These are phyloP conservation scores for Streptanthus diversifolius DNA, from an alignment of 345 rosid species.

Conservation along the genomic window DNA sequence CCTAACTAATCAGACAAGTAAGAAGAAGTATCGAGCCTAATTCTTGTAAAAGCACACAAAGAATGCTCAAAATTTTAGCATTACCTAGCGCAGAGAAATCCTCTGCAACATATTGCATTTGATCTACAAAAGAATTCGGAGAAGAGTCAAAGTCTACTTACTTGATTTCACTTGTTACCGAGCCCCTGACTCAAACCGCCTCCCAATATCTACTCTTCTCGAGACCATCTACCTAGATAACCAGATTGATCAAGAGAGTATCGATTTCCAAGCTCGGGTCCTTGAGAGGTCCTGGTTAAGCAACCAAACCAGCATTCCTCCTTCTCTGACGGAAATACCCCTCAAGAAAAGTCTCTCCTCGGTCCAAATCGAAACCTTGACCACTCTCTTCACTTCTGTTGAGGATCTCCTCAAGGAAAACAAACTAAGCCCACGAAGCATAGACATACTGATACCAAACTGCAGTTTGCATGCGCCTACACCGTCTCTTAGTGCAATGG, in stretches of 20 bases:
- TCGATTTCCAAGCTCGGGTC: slow-evolving; percentile 50
- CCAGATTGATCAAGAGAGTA: slow-evolving; percentile 43
- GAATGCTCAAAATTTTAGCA: not conserved
- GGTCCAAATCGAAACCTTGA: slow-evolving; percentile 43
- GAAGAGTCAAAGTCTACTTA: slow-evolving; percentile 36
- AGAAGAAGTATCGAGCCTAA: slow-evolving; percentile 22
- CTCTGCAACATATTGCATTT: slow-evolving; percentile 25
- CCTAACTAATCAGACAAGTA: not conserved
- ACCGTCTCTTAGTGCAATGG: slow-evolving; percentile 60
- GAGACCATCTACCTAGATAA: slow-evolving; percentile 46
- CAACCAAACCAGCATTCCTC: slow-evolving; percentile 54
- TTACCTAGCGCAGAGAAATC: slow-evolving; percentile 33
- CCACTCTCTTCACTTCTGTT: slow-evolving; percentile 45
- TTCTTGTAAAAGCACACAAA: slow-evolving; percentile 19
- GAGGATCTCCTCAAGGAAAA: slow-evolving; percentile 42
- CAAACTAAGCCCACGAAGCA: slow-evolving; percentile 38
- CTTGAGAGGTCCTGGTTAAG: slow-evolving; percentile 54
- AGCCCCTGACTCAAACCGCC: slow-evolving; percentile 45
- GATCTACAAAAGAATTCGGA: slow-evolving; percentile 28
- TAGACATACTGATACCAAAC: slow-evolving; percentile 56
- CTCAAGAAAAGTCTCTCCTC: slow-evolving; percentile 38
- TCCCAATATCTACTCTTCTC: slow-evolving; percentile 46
- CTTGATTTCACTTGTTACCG: slow-evolving; percentile 58
- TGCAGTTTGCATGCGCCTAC: slow-evolving; percentile 51
- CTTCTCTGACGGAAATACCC: slow-evolving; percentile 42